These are phyloP conservation scores for Alternaria triticimaculans DNA, from an alignment of 2,329 filamentous ascomycete genomes.

Conservation along the genomic window DNA sequence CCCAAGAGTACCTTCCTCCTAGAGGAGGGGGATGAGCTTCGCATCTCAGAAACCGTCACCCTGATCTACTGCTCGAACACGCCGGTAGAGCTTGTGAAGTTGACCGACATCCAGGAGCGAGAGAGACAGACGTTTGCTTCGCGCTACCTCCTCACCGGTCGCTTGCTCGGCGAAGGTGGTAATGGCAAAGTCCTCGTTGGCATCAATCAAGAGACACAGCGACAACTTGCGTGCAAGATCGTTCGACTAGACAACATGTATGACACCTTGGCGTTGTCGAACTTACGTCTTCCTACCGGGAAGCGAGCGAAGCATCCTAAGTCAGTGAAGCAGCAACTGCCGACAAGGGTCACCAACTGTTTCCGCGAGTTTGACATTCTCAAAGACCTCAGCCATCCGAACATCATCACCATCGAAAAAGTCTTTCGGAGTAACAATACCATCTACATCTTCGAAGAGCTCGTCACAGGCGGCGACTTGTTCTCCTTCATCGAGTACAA, in stretches of 20 bases:
- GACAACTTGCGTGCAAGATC: constrained; percentile 74
- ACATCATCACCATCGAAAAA: constrained; percentile 64
- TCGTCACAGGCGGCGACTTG: constrained; percentile 66
- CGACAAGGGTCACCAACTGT: constrained; percentile 31
- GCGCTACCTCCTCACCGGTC: constrained; percentile 58
- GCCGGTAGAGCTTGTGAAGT: constrained; percentile 5
- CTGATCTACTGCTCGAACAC: constrained; percentile 32
- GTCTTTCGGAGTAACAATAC: constrained; percentile 61
- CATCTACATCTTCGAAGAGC: constrained; percentile 67
- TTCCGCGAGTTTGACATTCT: constrained; percentile 58
- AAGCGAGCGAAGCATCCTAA: background rate
- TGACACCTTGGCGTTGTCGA: constrained; percentile 7
- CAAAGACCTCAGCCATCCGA: constrained; percentile 63
- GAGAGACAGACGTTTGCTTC: constrained; percentile 54
- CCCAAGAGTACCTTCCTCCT: constrained; percentile 51
- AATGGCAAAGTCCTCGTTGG: constrained; percentile 64
- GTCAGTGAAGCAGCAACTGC: constrained; percentile 26
- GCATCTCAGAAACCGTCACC: constrained; percentile 35
- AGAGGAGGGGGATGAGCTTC: constrained; percentile 53
- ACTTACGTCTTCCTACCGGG: constrained; percentile 8
- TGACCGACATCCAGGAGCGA: constrained; percentile 41
- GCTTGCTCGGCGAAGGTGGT: constrained; percentile 61
- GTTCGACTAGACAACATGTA: constrained; percentile 56
- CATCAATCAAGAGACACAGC: constrained; percentile 58
- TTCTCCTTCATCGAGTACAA: constrained; percentile 65